phyloP scores from a whole-genome alignment of 1,284 basidiomycete genomes.

The Cryptococcus amylolentus region DNA sequence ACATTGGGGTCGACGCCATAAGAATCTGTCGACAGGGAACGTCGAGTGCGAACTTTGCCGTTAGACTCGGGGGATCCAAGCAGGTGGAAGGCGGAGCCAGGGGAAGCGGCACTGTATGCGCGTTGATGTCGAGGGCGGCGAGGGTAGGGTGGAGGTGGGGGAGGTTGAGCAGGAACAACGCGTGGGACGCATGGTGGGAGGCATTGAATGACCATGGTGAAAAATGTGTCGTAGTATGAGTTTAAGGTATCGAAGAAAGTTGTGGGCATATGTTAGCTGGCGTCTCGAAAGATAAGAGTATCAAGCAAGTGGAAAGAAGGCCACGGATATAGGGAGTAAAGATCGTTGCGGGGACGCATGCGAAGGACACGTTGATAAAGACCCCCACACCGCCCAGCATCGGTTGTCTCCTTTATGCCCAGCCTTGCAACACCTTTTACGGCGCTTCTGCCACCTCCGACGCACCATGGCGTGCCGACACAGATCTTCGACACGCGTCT shows the following conservation, averaged over 20 bases:
- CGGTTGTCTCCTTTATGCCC: too few species aligned
- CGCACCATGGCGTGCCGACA: too few species aligned
- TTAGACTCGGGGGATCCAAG: conserved; percentile 15
- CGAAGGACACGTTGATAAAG: too few species aligned
- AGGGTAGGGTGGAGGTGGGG: conserved; percentile 6
- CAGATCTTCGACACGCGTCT: too few species aligned
- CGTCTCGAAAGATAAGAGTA: too few species aligned
- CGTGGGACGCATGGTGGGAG: too few species aligned
- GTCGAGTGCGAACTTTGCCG: conserved; percentile 16
- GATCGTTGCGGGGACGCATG: too few species aligned
- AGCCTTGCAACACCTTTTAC: too few species aligned
- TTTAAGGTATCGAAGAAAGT: neutral
- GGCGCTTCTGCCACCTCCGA: too few species aligned
- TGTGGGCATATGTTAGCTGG: conserved; percentile 2
- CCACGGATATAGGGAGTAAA: too few species aligned
- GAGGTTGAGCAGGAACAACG: conserved; percentile 1
- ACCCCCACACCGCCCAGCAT: too few species aligned
- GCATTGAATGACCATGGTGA: neutral
- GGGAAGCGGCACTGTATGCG: conserved; percentile 22
- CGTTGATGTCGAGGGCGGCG: conserved; percentile 3
- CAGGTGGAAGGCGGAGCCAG: conserved; percentile 24
- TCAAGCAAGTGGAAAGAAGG: too few species aligned
- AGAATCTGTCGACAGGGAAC: conserved; percentile 38
- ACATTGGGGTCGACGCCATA: conserved; percentile 25
- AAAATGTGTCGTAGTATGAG: neutral